phyloP scores from a whole-genome alignment of 2,329 filamentous ascomycete species.

The Xylariales sp. region DNA sequence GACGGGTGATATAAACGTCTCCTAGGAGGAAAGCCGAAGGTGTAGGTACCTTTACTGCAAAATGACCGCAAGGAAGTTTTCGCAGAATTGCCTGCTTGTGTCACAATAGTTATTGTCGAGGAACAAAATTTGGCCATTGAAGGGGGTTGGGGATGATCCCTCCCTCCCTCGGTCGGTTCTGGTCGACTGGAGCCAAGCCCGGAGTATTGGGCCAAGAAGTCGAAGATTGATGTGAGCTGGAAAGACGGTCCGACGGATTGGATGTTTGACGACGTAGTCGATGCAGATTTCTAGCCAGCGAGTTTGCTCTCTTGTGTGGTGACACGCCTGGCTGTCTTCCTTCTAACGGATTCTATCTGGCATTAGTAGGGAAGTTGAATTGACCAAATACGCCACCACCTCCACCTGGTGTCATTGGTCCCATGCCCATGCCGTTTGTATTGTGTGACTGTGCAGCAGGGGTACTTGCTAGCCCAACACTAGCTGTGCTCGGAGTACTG shows the following conservation, averaged over 20 bases:
- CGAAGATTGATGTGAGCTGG: conserved; percentile 18
- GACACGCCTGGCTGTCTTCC: conserved; percentile 31
- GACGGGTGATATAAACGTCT: conserved; percentile 24
- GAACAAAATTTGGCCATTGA: conserved; percentile 30
- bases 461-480: conserved; percentile 60
- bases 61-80: not conserved
- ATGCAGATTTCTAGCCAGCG: conserved; percentile 27
- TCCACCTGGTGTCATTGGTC: conserved; percentile 81
- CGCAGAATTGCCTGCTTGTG: conserved; percentile 6
- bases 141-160: conserved; percentile 37
- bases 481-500: conserved; percentile 76
- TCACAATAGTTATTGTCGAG: conserved; percentile 7
- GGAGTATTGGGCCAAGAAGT: conserved; percentile 33
- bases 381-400: conserved; percentile 80
- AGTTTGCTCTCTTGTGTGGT: conserved; percentile 12
- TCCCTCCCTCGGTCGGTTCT: conserved; percentile 19
- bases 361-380: conserved; percentile 67
- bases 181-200: not conserved
- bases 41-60: not conserved
- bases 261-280: conserved; percentile 4
- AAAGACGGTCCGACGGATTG: conserved; percentile 17
- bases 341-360: conserved; percentile 48
- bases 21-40: conserved; percentile 1
- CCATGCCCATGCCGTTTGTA: conserved; percentile 70
- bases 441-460: conserved; percentile 64